Base-by-base conservation (phyloP, 2,329 filamentous ascomycete species). In the Colletotrichum ledebouriae region DNA sequence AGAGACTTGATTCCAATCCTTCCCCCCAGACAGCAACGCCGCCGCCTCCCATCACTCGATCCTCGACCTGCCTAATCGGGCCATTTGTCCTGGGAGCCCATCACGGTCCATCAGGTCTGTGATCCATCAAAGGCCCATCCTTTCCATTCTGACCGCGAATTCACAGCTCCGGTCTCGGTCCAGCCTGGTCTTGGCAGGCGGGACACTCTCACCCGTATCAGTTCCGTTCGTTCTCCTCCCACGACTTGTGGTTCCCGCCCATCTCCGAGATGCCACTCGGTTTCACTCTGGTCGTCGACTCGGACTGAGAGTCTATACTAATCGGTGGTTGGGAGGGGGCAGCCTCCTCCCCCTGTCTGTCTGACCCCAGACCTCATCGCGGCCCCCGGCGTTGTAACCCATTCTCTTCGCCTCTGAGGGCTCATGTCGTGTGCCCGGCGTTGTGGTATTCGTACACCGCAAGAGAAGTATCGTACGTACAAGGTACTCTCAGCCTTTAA, bases 11-110 rank as follows among this genome's bases (percentile, higher is more conserved):
- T 58, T 59, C 53, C 25, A 17, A 15, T 20, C 25, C 12, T 15
- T 9, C 17, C 29, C 25, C 39, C 6, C 47, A 50, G 42, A 64
- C 66, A 37, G 7, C n/a, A 52, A 52, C 62, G 56, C 46, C 63
- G 57, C 63, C 47, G 55, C 47, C 41, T 65, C 46, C 39, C 22
- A 29, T 4, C 29, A 29, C n/a, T 20, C 25, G 58, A 59, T 39
- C 46, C 56, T 61, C 22, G 60, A 70, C 69, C 69, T 70, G 60
- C 69, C 69, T 69, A 66, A 70, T 64, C 56, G 60, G 61, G 69
- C 52, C 50, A 61, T 66, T 70, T 9, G 59, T 66, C 69, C 69
- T 66, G 37, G 67, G 34, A 62, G 50, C 33, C 53, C 53, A 53
- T 68, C 63, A 20, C 49, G 58, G 55, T 25, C 65, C 65, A 63